phyloP scores from a whole-genome alignment of 108 stramenopile species.

The Cyclotella cryptica region DNA sequence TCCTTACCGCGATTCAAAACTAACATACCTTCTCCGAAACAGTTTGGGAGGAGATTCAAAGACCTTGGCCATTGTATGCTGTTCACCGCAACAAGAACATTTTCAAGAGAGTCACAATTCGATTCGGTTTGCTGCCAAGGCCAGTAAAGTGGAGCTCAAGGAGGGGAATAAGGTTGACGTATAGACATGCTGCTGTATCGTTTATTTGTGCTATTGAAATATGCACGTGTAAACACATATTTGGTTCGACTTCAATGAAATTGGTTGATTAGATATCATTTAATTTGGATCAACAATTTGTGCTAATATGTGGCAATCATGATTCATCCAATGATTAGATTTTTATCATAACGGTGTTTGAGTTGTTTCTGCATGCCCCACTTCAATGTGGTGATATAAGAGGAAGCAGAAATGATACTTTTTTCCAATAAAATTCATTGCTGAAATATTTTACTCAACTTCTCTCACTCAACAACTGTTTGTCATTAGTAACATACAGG shows the following conservation, averaged over 20 bases:
- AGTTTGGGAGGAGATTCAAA: slow-evolving; percentile 92
- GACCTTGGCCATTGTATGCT: slow-evolving; percentile 91
- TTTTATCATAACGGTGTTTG: too few relatives aligned
- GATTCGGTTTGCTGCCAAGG: slow-evolving; percentile 88
- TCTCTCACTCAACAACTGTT: too few relatives aligned
- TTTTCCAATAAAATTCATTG: too few relatives aligned
- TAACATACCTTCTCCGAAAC: slow-evolving; percentile 90
- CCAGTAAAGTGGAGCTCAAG: slow-evolving; percentile 84
- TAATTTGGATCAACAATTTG: not conserved
- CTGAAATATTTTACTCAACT: too few relatives aligned
- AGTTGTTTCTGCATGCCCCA: too few relatives aligned
- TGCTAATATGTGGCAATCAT: not conserved
- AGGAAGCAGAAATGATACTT: too few relatives aligned
- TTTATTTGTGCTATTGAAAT: not conserved
- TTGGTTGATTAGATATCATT: too few relatives aligned
- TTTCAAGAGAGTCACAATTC: slow-evolving; percentile 87
- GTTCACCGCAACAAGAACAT: slow-evolving; percentile 84
- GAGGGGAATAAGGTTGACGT: slow-evolving; percentile 38
- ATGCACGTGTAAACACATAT: not conserved
- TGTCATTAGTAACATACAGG: too few relatives aligned
- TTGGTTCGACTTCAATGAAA: not conserved
- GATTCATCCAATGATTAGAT: too few relatives aligned
- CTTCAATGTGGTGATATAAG: too few relatives aligned
- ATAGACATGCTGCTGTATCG: not conserved
- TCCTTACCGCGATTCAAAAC: slow-evolving; percentile 94